Conservation (phyloP, 495 filamentous ascomycete species). For the Chaetomium tenue region DNA sequence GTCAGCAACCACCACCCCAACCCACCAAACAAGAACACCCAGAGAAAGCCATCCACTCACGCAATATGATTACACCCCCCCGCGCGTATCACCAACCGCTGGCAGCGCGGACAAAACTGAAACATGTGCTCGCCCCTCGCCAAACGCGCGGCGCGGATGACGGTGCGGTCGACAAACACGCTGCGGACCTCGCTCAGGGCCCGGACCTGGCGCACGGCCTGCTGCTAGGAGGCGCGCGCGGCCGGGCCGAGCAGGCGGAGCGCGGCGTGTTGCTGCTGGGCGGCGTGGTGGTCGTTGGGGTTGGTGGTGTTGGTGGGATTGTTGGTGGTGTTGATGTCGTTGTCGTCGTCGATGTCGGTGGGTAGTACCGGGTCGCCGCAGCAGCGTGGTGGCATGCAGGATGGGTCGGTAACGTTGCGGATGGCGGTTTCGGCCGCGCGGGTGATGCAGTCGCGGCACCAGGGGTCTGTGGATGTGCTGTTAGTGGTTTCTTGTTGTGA, state of each 20-base stretch:
- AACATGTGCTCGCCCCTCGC: background rate
- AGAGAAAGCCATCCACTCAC: background rate
- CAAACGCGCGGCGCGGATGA: conserved; percentile 1
- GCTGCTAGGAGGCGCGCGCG: background rate
- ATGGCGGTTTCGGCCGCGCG: background rate
- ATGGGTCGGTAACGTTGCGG: background rate
- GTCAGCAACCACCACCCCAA: background rate
- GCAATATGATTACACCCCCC: conserved; percentile 18
- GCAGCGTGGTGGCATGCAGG: conserved; percentile 12
- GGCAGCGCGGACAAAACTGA: conserved; percentile 16
- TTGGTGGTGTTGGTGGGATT: too few species aligned
- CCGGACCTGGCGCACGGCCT: conserved; percentile 3
- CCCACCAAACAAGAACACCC: background rate
- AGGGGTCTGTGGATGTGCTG: background rate
- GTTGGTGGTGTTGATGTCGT: too few species aligned
- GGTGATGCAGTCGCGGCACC: background rate
- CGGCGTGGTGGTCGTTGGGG: background rate
- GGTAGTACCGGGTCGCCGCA: conserved; percentile 7
- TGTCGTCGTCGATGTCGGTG: background rate
- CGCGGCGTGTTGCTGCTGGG: background rate
- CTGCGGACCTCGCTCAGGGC: background rate
- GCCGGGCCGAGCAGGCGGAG: conserved; percentile 2
- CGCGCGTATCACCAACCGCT: background rate
- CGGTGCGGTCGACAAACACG: background rate
- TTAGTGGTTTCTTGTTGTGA: background rate